Base-by-base conservation (phyloP, 345 rosid genomes). In the Toxicodendron radicans region DNA sequence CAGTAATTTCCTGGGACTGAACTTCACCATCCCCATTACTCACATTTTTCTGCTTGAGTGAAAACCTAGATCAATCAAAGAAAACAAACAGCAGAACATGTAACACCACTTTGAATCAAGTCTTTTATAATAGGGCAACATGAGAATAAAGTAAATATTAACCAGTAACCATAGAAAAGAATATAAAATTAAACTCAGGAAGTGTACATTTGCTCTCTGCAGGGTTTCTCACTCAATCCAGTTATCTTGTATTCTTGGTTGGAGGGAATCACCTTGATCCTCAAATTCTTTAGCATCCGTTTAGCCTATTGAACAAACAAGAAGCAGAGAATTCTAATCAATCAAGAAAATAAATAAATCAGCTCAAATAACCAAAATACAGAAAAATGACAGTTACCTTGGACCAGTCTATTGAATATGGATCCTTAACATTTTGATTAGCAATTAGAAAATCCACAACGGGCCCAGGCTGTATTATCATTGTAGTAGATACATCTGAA, bases 401-500 rank as follows among this genome's bases (percentile, higher is more conserved):
- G 62, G 81, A 38, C 99, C 97, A 95, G 70, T 95, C 95, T 54
- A 92, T 46, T 5, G 60, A 14, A 64, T 30, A 82, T 0, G 97
- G 97, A 68, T 95, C 97, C 67, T 69, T 84, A 1, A 76, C 97
- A 43, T 78, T 79, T 76, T 95, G 97, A 72, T 95, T 95, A 27
- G 83, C 76, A 32, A 91, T 73, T 4, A 92, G 67, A 73, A 95
- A 90, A 73, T 95, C 99, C 21, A 92, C 76, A 1, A 95, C 84
- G 1, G 95, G 93, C 64, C 97, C 97, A 58, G 97, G 94, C 79
- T 83, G 88, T 66, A 95, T 83, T 59, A 90, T 92, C 97, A 91
- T 92, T 10, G 97, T 92, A 1, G 99, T 95, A 1, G 99, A 92
- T 0, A 92, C 97, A 86, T 94, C 97, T 94, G 78, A 30, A 64